Evolutionary conservation across 768 basidiomycete species (phyloP).

Genomic region (Collybia nuda): DNA sequence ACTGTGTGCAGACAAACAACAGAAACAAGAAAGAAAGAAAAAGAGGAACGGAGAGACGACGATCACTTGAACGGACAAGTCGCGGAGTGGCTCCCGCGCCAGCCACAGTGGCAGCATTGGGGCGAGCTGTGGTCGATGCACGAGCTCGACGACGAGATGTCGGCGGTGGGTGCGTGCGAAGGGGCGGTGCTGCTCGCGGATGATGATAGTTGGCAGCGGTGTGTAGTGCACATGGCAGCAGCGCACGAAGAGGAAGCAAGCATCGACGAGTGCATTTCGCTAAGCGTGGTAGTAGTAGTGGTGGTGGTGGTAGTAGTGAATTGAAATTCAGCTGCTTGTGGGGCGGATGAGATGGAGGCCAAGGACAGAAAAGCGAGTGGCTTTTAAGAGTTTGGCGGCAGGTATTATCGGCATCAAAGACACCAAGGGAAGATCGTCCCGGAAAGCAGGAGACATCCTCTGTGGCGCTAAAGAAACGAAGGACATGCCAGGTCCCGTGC

Average conservation of each 20-base stretch:
- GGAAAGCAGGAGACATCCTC: constrained; percentile 13
- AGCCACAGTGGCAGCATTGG: constrained; percentile 79
- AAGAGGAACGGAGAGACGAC: too few species aligned
- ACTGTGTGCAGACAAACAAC: constrained; percentile 3
- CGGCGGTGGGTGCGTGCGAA: background rate
- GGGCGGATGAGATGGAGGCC: constrained; percentile 19
- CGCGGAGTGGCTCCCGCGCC: constrained; percentile 58
- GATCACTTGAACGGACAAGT: constrained; percentile 69
- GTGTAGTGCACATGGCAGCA: constrained; percentile 8
- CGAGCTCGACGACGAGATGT: constrained; percentile 16
- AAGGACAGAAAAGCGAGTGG: constrained; percentile 15
- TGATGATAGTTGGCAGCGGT: constrained; percentile 17
- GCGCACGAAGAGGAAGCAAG: constrained; percentile 9
- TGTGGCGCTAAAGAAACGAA: constrained; percentile 19
- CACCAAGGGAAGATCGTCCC: constrained; percentile 21
- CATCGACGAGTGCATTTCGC: constrained; percentile 22
- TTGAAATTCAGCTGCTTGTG: constrained; percentile 9
- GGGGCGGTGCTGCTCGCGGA: constrained; percentile 7
- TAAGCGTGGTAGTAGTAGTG: constrained; percentile 2
- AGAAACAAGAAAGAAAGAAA: constrained; percentile 4
- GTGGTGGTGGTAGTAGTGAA: constrained; percentile 9
- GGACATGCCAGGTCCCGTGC: constrained; percentile 34
- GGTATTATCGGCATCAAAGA: constrained; percentile 22
- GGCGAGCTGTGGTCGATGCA: constrained; percentile 57
- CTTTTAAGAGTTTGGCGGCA: constrained; percentile 32